Base-by-base conservation (phyloP, 257 asterid genomes). In the Nicotiana otophora region DNA sequence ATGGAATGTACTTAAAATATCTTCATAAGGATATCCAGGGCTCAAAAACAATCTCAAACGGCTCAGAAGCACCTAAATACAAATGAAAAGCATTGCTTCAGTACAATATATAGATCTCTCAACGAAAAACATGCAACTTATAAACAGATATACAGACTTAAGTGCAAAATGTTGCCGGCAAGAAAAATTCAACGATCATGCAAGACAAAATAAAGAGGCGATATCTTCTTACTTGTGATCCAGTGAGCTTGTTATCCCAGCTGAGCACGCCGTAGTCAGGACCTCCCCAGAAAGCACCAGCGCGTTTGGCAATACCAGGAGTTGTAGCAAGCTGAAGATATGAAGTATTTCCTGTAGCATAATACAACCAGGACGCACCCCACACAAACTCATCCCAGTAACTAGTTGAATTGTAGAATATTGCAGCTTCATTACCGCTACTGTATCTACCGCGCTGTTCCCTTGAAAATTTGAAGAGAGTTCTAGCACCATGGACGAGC, bases 1-100 rank as follows among this genome's bases (percentile, higher is more conserved):
- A 93, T 96, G 99, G 67, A 91, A 96, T 39, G 98, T 88, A 2
- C 86, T 89, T 92, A 96, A 84, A 66, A 93, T 93, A 77, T 96
- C 99, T 88, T 96, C 99, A 17, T 94, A 96, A 19, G 99, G 99
- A 85, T 94, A 96, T 36, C 98, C 99, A 11, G 99, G 99, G 89
- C 97, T 93, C 83, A 96, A 85, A 89, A 96, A 96, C 75, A 96
- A 87, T 85, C 98, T 88, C 85, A 96, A 55, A 16, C 98, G 99
- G 89, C 94, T 96, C 82, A 96, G 90, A 83, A 96, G 97, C 87
- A 96, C 95, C 99, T 95, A 81, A 3, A 66, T 1, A 63, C 28
- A 82, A 84, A 58, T 31, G 19, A 78, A 79, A 74, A 84, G 17
- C 67, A 84, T 46, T 10, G 33, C 53, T 62, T 81, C 54, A 82